These are phyloP conservation scores for Kregervanrija delftensis DNA, from an alignment of 805 yeast species.

Conservation along the genomic window DNA sequence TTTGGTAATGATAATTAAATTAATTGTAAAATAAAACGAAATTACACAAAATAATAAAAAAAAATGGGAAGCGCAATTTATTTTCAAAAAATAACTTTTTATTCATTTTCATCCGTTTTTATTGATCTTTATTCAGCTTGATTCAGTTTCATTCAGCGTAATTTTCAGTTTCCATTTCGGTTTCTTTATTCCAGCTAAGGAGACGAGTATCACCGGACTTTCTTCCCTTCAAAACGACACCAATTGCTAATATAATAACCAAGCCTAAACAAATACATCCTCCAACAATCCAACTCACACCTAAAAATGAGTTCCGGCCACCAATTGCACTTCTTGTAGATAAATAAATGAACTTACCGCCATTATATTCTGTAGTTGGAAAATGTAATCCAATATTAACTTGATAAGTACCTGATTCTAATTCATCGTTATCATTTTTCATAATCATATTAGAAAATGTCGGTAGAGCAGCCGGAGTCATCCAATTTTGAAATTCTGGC, in stretches of 20 bases:
- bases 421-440: slow-evolving; percentile 50
- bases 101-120: not conserved
- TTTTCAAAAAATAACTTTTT: not conserved
- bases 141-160: not conserved
- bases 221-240: slow-evolving; percentile 60
- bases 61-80: too few relatives aligned
- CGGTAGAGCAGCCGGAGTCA: slow-evolving; percentile 75
- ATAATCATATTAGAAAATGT: slow-evolving; percentile 58
- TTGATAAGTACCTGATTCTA: slow-evolving; percentile 56
- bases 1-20: too few relatives aligned
- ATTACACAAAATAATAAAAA: too few relatives aligned
- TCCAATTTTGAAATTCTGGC: slow-evolving; percentile 79
- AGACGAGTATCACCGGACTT: slow-evolving; percentile 64
- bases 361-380: slow-evolving; percentile 66
- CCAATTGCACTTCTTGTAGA: slow-evolving; percentile 71
- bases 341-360: slow-evolving; percentile 59
- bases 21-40: too few relatives aligned
- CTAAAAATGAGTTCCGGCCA: slow-evolving; percentile 68
- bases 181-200: slow-evolving; percentile 64
- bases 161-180: not conserved
- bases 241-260: slow-evolving; percentile 43
- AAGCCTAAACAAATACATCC: slow-evolving; percentile 63
- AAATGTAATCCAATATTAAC: slow-evolving; percentile 65
- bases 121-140: not conserved
- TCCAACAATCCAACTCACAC: slow-evolving; percentile 66